Evolutionary conservation across 2,329 filamentous ascomycete genomes (phyloP), one percentile per base, ranked within the genome.

Genomic region (Colletotrichum costaricense): DNA sequence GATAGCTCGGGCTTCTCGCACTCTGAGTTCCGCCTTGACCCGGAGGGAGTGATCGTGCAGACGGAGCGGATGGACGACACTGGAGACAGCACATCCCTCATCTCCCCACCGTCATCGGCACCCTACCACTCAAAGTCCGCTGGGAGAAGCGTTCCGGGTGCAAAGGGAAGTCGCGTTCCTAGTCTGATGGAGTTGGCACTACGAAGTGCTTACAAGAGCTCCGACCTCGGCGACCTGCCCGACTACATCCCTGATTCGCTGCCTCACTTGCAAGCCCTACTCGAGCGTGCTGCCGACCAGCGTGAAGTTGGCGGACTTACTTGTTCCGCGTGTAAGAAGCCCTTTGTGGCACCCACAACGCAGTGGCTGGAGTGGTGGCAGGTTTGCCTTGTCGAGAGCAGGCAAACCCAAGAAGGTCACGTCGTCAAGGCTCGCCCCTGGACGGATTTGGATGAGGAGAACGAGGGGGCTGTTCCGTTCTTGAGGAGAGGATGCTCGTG

Each of bases 341-440:
- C 79, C 9, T 85, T 88, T 4, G 81, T 90, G 7, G 82, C 88
- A 26, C 88, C 90, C 3, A 80, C 86, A 4, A 83, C 87, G 0
- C 86, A 90, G 77, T 93, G 91, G 91, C 81, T 93, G 8, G 91
- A 93, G 77, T 93, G 91, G 88, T 90, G 88, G 79, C 84, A 88
- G 70, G 67, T 73, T 7, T 73, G 71, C 35, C 46, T 71, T 24
- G 49, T 84, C 28, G 73, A 76, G 28, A 78, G 76, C 14, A 74
- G 8, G 66, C 28, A 26, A 26, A 42, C 2, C 4, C 55, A 54
- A 4, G 60, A 73, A 16, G 63, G 55, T 16, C 52, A 66, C 19
- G 57, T 67, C 58, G 54, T 74, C 16, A 63, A 60, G 28, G 55
- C 58, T 8, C 57, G 64, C 4, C 72, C 72, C 2, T 74, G 72